Base-by-base conservation (phyloP, 306 rosid species). In the Dryas octopetala region DNA sequence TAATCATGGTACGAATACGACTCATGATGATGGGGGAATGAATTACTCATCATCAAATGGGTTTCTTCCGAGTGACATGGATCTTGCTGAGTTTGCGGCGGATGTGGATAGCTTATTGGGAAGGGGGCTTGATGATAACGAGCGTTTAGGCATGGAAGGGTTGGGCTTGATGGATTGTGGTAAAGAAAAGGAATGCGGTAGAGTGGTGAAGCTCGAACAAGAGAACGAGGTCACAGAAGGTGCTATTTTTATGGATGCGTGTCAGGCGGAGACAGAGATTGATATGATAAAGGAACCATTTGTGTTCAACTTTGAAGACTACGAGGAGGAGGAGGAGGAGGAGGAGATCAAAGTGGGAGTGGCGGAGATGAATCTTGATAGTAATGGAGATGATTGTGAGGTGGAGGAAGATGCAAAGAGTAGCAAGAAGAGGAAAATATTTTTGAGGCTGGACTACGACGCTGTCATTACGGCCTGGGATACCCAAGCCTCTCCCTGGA, bases 101-200 rank as follows among this genome's bases (percentile, higher is more conserved):
- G 97, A 96, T 49, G 99, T 96, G 9, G 99, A 96, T 79, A 92
- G 91, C 67, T 79, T 96, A 41, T 70, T 96, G 80, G 97, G 99
- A 0, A 84, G 80, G 51, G 93, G 91, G 5, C 78, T 90, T 5
- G 96, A 92, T 51, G 84, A 84, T 51, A 89, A 84, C 52, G 88
- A 86, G 87, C 88, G 93, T 38, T 79, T 96, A 5, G 97, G 93
- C 9, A 96, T 96, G 87, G 91, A 90, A 66, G 93, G 85, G 8
- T 41, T 92, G 81, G 99, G 98, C 51, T 83, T 96, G 2, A 64
- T 73, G 53, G 93, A 85, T 62, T 74, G 80, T 32, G 38, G 38
- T 3, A 81, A 83, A 66, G 79, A 83, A 16, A 82, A 75, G 45
- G 82, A 59, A 14, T 59, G 45, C 44, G 68, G 69, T 52, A 80